A percentile compares a stretch with the other conserved stretches of the same genome.
phyloP scores from a whole-genome alignment of 2,329 filamentous ascomycete genomes.

The Alternaria gaisen region DNA sequence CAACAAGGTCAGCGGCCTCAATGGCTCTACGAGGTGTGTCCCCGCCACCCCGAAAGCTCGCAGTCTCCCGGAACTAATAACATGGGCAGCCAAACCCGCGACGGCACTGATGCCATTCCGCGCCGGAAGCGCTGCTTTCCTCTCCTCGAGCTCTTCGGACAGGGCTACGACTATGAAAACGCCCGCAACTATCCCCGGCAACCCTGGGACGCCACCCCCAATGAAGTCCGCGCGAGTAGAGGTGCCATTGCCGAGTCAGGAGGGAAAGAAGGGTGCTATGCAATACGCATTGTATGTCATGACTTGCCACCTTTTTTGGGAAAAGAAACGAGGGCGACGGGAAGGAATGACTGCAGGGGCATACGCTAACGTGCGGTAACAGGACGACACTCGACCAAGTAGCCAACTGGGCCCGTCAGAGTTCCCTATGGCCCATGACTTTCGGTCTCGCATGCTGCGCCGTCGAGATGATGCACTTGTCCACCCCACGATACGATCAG shows the following conservation, averaged over 20 bases:
- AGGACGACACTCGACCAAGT: constrained; percentile 84
- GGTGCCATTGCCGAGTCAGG: constrained; percentile 80
- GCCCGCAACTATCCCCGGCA: constrained; percentile 62
- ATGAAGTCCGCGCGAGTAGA: constrained; percentile 69
- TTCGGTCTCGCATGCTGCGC: constrained; percentile 92
- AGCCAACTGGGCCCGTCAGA: constrained; percentile 85
- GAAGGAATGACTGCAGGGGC: background rate
- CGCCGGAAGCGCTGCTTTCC: constrained; percentile 66
- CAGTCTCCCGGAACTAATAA: constrained; percentile 39
- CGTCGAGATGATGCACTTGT: constrained; percentile 94
- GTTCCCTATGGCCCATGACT: constrained; percentile 91
- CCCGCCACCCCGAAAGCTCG: constrained; percentile 24
- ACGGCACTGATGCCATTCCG: constrained; percentile 70
- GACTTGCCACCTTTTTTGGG: background rate
- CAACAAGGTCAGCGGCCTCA: constrained; percentile 61
- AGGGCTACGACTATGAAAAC: constrained; percentile 67
- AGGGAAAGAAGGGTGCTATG: constrained; percentile 78
- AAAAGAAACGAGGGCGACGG: background rate
- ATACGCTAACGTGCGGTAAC: constrained; percentile 27
- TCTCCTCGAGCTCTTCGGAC: constrained; percentile 72
- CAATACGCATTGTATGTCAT: constrained; percentile 84
- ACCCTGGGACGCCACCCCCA: constrained; percentile 60
- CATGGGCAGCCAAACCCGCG: constrained; percentile 69
- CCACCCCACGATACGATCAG: constrained; percentile 90
- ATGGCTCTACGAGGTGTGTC: constrained; percentile 64